phyloP scores from a whole-genome alignment of 768 basidiomycete species.

The Auriculariales sp. region DNA sequence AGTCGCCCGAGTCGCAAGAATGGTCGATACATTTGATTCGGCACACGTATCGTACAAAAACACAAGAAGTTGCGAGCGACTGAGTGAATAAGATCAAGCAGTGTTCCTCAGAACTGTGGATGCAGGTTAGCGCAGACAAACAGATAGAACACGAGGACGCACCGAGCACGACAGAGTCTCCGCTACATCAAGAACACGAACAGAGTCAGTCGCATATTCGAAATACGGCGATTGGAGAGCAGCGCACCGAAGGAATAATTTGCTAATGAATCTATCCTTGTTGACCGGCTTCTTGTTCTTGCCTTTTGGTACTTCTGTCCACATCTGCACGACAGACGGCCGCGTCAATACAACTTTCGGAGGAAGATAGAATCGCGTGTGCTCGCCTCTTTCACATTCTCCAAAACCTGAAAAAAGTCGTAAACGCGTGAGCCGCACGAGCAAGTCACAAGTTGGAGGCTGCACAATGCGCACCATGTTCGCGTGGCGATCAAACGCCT shows the following conservation, averaged over 20 bases:
- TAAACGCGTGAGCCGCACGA: conserved; percentile 2
- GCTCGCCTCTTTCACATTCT: conserved; percentile 94
- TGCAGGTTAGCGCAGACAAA: background rate
- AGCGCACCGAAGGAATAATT: conserved; percentile 86
- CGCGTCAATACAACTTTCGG: background rate
- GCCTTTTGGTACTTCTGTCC: conserved; percentile 95
- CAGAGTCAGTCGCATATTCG: conserved; percentile 5
- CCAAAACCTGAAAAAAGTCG: conserved; percentile 51
- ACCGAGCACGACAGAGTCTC: conserved; percentile 94
- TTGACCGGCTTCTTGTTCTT: conserved; percentile 98
- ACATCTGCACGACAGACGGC: conserved; percentile 55
- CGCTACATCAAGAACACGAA: conserved; percentile 30
- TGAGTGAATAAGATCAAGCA: conserved; percentile 10
- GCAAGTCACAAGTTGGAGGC: background rate
- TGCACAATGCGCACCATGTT: conserved; percentile 65
- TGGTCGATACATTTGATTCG: no score
- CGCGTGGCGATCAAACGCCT: conserved; percentile 96
- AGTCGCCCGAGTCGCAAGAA: no score
- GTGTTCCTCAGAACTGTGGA: conserved; percentile 14
- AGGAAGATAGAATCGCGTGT: conserved; percentile 1
- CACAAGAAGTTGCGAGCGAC: no score
- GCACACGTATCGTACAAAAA: no score
- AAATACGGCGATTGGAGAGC: conserved; percentile 3
- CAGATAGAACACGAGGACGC: background rate
- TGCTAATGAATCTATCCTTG: conserved; percentile 98